Base-by-base conservation (phyloP, 179 eudicot species). In the Vitellaria paradoxa region DNA sequence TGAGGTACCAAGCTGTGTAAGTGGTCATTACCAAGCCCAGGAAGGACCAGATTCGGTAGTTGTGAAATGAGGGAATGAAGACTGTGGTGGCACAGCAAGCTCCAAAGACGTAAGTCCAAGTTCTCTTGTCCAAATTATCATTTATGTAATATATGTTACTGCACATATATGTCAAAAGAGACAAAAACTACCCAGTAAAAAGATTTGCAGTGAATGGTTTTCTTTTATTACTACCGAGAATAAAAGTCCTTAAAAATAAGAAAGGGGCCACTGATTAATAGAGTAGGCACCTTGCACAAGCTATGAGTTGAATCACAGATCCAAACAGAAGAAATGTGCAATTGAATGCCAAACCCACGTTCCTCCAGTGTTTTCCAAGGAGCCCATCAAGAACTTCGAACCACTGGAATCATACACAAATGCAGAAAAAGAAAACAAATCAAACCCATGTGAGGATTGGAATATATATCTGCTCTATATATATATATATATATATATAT, bases 251-350 rank as follows among this genome's bases (percentile, higher is more conserved):
- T 10, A 52, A 10, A 52, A 52, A 9, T 8, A n/a, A 52, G 61
- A 71, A 55, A 42, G 55, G 74, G 24, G 24, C 74, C 74, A 55
- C 55, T 9, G 45, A 26, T 14, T 17, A n/a, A n/a, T 71, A 5
- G 17, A 24, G 12, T 9, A 65, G 37, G 26, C 78, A 88, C 91
- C 91, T 88, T 15, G 91, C 91, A 83, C 91, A 88, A 60, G 91
- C 91, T 15, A 88, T 88, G 88, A 88, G 91, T 60, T 88, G 91
- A 80, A 88, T 88, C 40, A 88, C 91, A 13, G 91, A 88, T 83
- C 91, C 91, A 83, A 88, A 88, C 49, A 88, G 84, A 61, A 88
- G 91, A 72, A 88, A 88, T 18, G 91, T 88, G 86, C 91, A 88
- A 60, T 88, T 88, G 59, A 88, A 88, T 57, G 87, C 91, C 85